Evolutionary conservation across 1,139 yeast genomes (phyloP), one percentile per base, ranked within the genome.

Genomic region (Suhomyces coccinellae): DNA sequence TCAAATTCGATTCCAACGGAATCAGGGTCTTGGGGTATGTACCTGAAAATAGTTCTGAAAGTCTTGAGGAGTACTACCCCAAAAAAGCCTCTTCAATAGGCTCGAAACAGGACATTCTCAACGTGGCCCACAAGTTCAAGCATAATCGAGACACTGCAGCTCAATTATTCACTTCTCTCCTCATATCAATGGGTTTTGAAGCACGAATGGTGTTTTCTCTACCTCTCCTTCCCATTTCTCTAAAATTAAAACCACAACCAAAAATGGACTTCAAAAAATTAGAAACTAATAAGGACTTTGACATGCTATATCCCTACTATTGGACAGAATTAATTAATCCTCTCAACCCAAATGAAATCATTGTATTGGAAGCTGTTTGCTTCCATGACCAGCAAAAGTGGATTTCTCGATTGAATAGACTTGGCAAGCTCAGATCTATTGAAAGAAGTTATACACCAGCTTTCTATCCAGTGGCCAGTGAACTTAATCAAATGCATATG

Each of bases 281-380:
- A 1, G 45, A 48, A 7, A 45, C 56, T 6, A 70, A 66, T 38
- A 63, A 61, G 35, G 76, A 71, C 42, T 59, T 63, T 46, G 76
- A 71, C 48, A 50, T 70, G 12, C 50, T 71, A 6, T 69, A 65
- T 45, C 76, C 76, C 0, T 69, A 69, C 47, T 69, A 58, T 47
- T 71, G 76, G 76, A 68, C 73, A 9, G 76, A 71, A 49, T 42
- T 70, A 3, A 52, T 71, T 2, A 69, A 69, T 44, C 75, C 76
- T 0, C 28, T 65, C 4, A 51, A 69, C 41, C 48, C 49, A 1
- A 44, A 52, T 2, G 70, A 70, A 45, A 28, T 71, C 0, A 48
- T 67, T 12, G 51, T 68, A 0, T 31, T 71, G 3, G 76, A 71
- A 45, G 53, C 67, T 3, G 58, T 62, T 34, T 58, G 69, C 26